Conservation (phyloP, 805 yeast species). For the Yarrowia sp. region DNA sequence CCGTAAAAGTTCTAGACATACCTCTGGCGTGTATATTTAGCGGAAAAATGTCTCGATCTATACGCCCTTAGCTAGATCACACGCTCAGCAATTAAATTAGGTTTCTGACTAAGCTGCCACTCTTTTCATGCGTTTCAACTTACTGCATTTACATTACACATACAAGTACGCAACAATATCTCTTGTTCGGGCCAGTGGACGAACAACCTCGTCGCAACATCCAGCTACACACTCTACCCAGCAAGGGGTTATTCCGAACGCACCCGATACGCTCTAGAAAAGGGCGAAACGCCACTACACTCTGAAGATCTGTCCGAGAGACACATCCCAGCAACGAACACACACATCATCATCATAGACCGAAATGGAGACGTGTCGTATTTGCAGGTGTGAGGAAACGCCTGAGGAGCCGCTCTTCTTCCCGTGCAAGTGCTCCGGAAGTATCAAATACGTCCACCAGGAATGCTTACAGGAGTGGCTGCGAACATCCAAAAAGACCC, state of each 20-base stretch:
- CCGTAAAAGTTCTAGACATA: no score
- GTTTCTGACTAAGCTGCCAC: constrained; percentile 5
- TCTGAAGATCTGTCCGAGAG: not conserved
- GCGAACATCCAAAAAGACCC: constrained; percentile 57
- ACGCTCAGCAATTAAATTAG: not conserved
- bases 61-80: no score
- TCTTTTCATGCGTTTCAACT: constrained; percentile 8
- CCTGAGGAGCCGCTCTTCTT: constrained; percentile 73
- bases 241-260: no score
- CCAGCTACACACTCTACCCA: not conserved
- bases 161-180: not conserved
- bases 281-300: no score
- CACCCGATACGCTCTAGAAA: no score
- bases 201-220: not conserved
- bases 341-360: not conserved
- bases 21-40: no score
- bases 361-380: constrained; percentile 68
- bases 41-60: no score
- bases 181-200: constrained; percentile 9
- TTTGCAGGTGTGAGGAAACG: constrained; percentile 90
- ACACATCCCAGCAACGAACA: not conserved
- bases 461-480: constrained; percentile 91
- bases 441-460: constrained; percentile 89
- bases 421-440: constrained; percentile 93
- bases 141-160: not conserved